These are phyloP conservation scores for Corniculantispora saksenae DNA, from an alignment of 2,329 filamentous ascomycete species.

Conservation along the genomic window DNA sequence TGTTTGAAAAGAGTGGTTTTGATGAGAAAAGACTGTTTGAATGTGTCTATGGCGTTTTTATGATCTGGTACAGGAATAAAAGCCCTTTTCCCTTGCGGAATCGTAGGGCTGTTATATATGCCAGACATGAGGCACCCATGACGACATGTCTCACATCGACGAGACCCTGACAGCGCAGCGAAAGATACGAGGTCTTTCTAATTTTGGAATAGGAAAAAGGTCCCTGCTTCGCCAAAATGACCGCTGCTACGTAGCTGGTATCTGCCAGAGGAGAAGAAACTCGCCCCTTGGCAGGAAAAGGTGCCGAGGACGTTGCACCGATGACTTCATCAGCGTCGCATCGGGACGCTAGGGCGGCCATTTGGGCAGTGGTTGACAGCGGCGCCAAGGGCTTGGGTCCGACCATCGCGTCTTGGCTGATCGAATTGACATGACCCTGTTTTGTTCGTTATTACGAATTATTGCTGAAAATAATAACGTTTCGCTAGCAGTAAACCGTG, in stretches of 20 bases:
- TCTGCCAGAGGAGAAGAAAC: too few species aligned
- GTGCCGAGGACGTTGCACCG: constrained; percentile 27
- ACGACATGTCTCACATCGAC: constrained; percentile 38
- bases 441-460: too few species aligned
- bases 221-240: not conserved
- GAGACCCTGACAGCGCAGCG: not conserved
- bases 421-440: too few species aligned
- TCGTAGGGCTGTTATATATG: not conserved
- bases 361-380: constrained; percentile 26
- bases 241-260: too few species aligned
- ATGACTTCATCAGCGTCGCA: constrained; percentile 29
- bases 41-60: too few species aligned
- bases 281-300: constrained; percentile 27
- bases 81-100: not conserved
- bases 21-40: too few species aligned
- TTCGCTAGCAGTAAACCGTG: too few species aligned
- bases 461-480: too few species aligned
- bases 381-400: not conserved
- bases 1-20: not conserved
- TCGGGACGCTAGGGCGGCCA: constrained; percentile 32
- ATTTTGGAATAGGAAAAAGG: not conserved
- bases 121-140: constrained; percentile 28
- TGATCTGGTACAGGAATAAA: too few species aligned
- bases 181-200: not conserved
- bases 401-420: not conserved